Evolutionary conservation across 768 basidiomycete genomes (phyloP), one percentile per base, ranked within the genome.

Genomic region (Mycena rosella): DNA sequence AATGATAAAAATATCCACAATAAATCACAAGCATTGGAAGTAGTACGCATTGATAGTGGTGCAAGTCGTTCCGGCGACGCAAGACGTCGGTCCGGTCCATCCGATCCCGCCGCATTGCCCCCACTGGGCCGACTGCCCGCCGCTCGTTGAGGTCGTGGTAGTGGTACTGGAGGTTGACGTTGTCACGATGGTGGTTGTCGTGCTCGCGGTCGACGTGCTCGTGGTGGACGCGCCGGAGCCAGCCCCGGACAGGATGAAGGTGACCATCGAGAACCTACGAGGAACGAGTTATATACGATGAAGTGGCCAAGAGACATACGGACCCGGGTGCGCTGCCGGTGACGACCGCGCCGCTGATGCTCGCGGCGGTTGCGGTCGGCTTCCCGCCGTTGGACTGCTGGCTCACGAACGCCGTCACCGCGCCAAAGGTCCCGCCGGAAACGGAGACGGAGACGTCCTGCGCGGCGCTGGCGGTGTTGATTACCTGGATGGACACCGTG

Each of bases 401-500:
- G 53, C 66, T 67, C 24, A 54, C 54, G 14, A 62, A 67, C 40
- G 66, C 66, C 9, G 22, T 34, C 18, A 62, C 66, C 6, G 36
- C 15, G 18, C 49, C 27, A 24, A 61, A 67, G 14, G 60, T 54
- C 22, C 66, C 66, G 32, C 66, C 66, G 15, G 48, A 20, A 6
- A 67, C 66, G 51, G 66, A 52, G 34, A 67, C 47, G 3, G 42
- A 8, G 14, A 67, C 60, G 24, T 22, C 53, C 24, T 67, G 66
- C 13, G 60, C 47, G 9, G 66, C 15, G 48, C 20, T 56, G 34
- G 51, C 60, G 22, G 58, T 67, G 57, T 67, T 67, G 51, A 67
- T 51, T 7, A 67, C 66, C 38, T 62, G 60, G n/a, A 67, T n/a
- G 9, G 60, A 62, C 15, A 67, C 36, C n/a, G 60, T 67, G 9